Base-by-base conservation (phyloP, 2,329 filamentous ascomycete genomes). In the Diplodia corticola region DNA sequence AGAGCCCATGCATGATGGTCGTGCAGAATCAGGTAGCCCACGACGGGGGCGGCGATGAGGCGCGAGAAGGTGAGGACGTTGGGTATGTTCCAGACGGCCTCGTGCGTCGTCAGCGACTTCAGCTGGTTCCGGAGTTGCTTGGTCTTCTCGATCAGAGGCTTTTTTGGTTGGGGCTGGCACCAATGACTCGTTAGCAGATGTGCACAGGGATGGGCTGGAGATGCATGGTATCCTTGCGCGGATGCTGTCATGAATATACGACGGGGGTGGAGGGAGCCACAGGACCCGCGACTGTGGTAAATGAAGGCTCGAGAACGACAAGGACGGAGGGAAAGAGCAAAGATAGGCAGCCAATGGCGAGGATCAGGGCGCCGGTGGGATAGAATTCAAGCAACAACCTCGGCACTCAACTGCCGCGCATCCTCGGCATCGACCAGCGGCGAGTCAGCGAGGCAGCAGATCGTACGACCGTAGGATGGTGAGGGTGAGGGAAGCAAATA, bases 51-150 rank as follows among this genome's bases (percentile, higher is more conserved):
- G 1, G 91, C 90, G 60, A 91, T 76, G 46, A 99, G 86, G 2
- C 95, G 91, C 2, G 92, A 91, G 70, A 94, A 89, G 1, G 95
- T 99, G 63, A 99, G 85, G 68, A 96, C 84, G 76, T 99, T 99
- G 48, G 95, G 95, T n/a, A 99, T 75, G 40, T 92, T 99, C 81
- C 96, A 97, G 74, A 99, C 97, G 75, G 99, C 93, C 80, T 99
- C 95, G 76, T 89, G 91, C 9, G 82, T 76, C 61, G 76, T 76
- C 49, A 71, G 69, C 20, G 69, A 71, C 67, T 73, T 70, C 59
- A 76, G 69, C 20, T 71, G 74, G 9, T 73, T 70, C 46, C 74
- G 75, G 7, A 77, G 64, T n/a, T 73, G 73, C 68, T 70, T 65
- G 46, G 72, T 67, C 26, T 73, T 74, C 67, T 70, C 65, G 20